phyloP scores from a whole-genome alignment of 345 rosid species.

The Pistacia integerrima region DNA sequence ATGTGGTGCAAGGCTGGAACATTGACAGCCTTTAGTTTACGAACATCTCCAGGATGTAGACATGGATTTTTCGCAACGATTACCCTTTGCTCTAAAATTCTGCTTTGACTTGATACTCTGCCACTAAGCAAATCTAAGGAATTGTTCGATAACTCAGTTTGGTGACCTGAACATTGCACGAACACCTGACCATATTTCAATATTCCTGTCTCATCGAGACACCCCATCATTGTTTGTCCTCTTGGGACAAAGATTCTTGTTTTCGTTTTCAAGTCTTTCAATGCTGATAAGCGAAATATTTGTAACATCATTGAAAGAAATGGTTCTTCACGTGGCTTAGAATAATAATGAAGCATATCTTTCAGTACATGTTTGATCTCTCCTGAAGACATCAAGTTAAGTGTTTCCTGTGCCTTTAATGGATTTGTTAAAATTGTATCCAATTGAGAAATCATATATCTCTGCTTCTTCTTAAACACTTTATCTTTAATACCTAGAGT shows the following conservation, averaged over 20 bases:
- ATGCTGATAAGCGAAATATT: constrained; percentile 22
- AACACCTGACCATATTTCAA: constrained; percentile 36
- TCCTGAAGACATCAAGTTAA: constrained; percentile 25
- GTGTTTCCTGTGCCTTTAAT: constrained; percentile 17
- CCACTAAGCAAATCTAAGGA: not conserved
- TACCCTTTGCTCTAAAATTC: constrained; percentile 25
- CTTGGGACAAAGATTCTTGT: constrained; percentile 24
- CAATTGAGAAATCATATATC: constrained; percentile 11
- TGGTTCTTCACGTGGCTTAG: constrained; percentile 25
- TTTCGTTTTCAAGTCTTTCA: constrained; percentile 21
- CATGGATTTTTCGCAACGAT: constrained; percentile 63
- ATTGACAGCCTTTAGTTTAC: constrained; percentile 50
- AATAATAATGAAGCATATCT: constrained; percentile 23
- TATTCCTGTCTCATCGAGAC: constrained; percentile 33
- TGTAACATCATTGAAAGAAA: constrained; percentile 31
- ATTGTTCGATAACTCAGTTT: not conserved
- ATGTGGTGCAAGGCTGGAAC: constrained; percentile 48
- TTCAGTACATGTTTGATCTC: constrained; percentile 15
- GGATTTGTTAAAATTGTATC: constrained; percentile 25
- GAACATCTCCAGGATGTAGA: constrained; percentile 66
- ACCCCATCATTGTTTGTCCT: constrained; percentile 36
- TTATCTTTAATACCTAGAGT: constrained; percentile 44
- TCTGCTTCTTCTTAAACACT: constrained; percentile 27
- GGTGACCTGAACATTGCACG: constrained; percentile 20
- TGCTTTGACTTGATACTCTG: not conserved